Evolutionary conservation across 371 early-diverging fungal genomes (phyloP), one percentile per base, ranked within the genome.

Genomic region (Syncephalastrum contaminatum): DNA sequence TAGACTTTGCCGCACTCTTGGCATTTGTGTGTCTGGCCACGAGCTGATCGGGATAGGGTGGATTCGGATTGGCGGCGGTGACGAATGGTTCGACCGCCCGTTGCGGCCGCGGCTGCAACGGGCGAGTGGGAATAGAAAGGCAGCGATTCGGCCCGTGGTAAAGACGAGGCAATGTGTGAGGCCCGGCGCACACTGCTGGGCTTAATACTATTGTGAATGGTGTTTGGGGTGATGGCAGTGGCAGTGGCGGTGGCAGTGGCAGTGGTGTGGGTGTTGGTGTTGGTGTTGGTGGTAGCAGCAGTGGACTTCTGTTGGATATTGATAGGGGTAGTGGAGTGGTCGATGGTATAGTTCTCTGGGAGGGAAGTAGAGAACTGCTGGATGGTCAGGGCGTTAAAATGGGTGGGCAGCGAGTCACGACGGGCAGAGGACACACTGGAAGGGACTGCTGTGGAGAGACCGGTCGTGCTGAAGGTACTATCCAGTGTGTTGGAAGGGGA

Each of bases 1-100:
- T 83, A 83, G 4, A 69, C 54, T 59, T 84, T 86, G 20, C 82
- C 81, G 59, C 86, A 84, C 16, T 73, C 75, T 30, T 66, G 55
- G 51, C 84, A 83, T 52, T 59, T 51, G 43, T 60, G 58, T 19
- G 60, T 16, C 14, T 48, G 50, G 49, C n/a, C 24, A 0, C 36
- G 36, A 3, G 36, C 36, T 30, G 36, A 30, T 47, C 36, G 43
- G 16, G 44, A 41, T 24, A 18, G 16, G 20, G 43, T 14, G 15
- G 42, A 21, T 53, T 56, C 50, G 45, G 53, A 43, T 30, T 44
- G 43, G 39, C 43, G 22, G 24, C 43, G 24, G 43, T 43, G 39
- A 20, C 64, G 64, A 43, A 64, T 52, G 52, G 64, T 64, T 15
- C 49, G 42, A 16, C 59, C 59, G 8, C 64, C 59, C 10, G 59